Conservation (phyloP, 495 filamentous ascomycete genomes). For the Cenococcum geophilum region DNA sequence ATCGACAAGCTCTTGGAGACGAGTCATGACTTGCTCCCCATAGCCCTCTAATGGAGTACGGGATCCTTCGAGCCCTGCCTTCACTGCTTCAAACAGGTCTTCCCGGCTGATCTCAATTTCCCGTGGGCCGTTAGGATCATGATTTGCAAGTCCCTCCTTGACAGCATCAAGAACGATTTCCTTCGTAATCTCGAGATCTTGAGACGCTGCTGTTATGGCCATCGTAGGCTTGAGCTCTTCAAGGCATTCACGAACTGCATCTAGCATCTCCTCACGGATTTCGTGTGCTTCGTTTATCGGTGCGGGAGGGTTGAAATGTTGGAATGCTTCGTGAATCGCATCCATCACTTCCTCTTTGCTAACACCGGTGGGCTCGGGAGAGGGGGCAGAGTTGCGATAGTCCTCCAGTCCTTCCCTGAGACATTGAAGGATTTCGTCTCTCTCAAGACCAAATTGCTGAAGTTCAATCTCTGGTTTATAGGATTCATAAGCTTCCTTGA, state of each 20-base stretch:
- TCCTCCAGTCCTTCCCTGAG: constrained; percentile 75
- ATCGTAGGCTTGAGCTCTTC: constrained; percentile 64
- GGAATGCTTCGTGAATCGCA: constrained; percentile 74
- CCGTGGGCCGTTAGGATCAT: constrained; percentile 41
- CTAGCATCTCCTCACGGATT: constrained; percentile 69
- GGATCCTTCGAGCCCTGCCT: constrained; percentile 52
- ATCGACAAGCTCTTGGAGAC: constrained; percentile 67
- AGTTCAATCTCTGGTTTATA: constrained; percentile 89
- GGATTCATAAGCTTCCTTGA: constrained; percentile 81
- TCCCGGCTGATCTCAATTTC: constrained; percentile 59
- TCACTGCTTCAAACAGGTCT: constrained; percentile 61
- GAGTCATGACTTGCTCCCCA: constrained; percentile 62
- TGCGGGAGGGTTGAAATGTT: constrained; percentile 65
- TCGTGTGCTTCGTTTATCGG: constrained; percentile 58
- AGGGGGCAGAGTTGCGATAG: constrained; percentile 55
- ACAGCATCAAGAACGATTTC: constrained; percentile 39
- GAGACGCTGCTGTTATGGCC: constrained; percentile 38
- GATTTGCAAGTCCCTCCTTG: constrained; percentile 48
- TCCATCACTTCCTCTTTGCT: constrained; percentile 71
- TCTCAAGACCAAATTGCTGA: constrained; percentile 79
- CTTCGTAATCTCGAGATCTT: constrained; percentile 17
- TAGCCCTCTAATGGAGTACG: constrained; percentile 45
- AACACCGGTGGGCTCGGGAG: constrained; percentile 46
- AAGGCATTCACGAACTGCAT: constrained; percentile 69
- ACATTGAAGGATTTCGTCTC: constrained; percentile 80